Conservation (phyloP, 257 asterid genomes). For the Paulownia fortunei region DNA sequence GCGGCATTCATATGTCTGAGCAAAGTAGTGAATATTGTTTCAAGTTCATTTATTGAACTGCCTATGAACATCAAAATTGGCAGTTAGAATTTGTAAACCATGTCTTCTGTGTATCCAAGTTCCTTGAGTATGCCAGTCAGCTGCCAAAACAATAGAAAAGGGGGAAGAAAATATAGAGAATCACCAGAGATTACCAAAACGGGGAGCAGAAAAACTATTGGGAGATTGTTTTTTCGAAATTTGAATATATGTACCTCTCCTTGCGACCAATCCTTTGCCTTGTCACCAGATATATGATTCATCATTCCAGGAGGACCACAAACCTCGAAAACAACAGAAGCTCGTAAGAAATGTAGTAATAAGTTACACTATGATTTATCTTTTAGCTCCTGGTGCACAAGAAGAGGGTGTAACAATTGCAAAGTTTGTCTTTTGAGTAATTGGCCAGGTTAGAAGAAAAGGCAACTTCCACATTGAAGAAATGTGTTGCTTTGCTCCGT, state of each 20-base stretch:
- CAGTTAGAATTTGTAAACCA: slow-evolving; percentile 84
- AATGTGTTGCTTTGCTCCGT: neutral
- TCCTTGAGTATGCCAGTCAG: slow-evolving; percentile 82
- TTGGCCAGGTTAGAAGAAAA: neutral
- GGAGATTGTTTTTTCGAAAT: neutral
- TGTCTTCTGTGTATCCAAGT: slow-evolving; percentile 72
- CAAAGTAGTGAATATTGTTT: slow-evolving; percentile 1
- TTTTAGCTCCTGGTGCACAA: neutral
- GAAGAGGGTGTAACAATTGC: neutral
- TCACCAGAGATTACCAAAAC: neutral
- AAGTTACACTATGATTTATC: slow-evolving; percentile 4
- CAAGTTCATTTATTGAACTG: slow-evolving; percentile 30
- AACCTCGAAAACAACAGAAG: slow-evolving; percentile 56
- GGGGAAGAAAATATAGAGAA: neutral
- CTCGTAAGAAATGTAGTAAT: slow-evolving; percentile 10
- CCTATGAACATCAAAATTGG: slow-evolving; percentile 23
- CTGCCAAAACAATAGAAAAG: slow-evolving; percentile 48
- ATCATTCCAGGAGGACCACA: slow-evolving; percentile 99
- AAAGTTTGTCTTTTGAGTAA: neutral
- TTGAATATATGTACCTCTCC: slow-evolving; percentile 76
- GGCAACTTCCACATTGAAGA: neutral
- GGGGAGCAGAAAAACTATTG: neutral
- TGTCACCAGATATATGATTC: slow-evolving; percentile 85
- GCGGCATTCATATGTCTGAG: slow-evolving; percentile 8
- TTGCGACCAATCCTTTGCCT: slow-evolving; percentile 79